Percentiles rank a stretch among this genome's conserved stretches.
Evolutionary conservation across 805 yeast genomes (phyloP).

Genomic region (Candida silvicultrix): DNA sequence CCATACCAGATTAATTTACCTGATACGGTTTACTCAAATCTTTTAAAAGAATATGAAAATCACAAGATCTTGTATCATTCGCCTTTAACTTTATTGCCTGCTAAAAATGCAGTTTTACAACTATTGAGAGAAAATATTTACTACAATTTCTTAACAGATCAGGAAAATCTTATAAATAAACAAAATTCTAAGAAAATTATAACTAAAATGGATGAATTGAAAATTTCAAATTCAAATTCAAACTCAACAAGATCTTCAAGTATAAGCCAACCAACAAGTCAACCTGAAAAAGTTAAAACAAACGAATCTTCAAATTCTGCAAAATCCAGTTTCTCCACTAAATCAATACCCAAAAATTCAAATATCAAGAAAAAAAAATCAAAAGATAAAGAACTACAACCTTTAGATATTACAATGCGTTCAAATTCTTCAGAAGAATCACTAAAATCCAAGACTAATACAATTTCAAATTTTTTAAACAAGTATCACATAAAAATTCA

Average conservation of each 20-base stretch:
- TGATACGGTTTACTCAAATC: conserved; percentile 25
- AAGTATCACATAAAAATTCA: conserved; percentile 11
- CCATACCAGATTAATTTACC: conserved; percentile 45
- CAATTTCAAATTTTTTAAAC: conserved; percentile 11
- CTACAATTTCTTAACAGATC: conserved; percentile 21
- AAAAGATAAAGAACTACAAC: not conserved
- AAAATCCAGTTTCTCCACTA: not conserved
- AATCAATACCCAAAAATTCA: not conserved
- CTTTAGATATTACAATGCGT: not conserved
- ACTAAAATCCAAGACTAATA: not conserved
- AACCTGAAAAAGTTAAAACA: not conserved
- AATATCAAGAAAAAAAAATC: not conserved
- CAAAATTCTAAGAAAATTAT: conserved; percentile 2
- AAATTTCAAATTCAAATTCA: not conserved
- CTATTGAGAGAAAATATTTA: conserved; percentile 27
- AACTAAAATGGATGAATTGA: not conserved
- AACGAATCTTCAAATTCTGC: not conserved
- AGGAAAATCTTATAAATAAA: conserved; percentile 11
- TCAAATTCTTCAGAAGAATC: conserved; percentile 3
- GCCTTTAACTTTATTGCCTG: conserved; percentile 23
- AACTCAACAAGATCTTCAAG: not conserved
- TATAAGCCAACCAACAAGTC: not conserved
- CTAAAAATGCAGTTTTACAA: conserved; percentile 26
- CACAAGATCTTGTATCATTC: conserved; percentile 25
- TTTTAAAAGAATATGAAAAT: conserved; percentile 21